Evolutionary conservation across 345 rosid species (phyloP).

Genomic region (Linum trigynum): DNA sequence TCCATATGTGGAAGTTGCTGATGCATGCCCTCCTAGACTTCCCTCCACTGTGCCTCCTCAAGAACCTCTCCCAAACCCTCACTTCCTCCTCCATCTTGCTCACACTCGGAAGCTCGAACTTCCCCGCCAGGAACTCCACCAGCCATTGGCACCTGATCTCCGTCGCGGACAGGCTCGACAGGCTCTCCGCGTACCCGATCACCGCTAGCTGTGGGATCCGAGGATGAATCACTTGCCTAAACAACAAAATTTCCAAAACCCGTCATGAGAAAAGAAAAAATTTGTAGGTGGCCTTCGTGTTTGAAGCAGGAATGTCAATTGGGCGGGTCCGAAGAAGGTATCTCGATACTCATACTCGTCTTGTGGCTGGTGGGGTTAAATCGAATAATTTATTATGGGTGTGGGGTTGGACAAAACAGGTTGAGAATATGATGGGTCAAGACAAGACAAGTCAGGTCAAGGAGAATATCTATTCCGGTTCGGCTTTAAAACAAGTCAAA

Average conservation of each 20-base stretch:
- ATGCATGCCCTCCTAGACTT: conserved; percentile 31
- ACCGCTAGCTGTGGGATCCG: conserved; percentile 55
- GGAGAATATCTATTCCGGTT: too few species aligned
- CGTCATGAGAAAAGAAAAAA: too few species aligned
- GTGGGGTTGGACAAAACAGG: too few species aligned
- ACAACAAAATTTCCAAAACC: not conserved
- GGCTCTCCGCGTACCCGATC: conserved; percentile 50
- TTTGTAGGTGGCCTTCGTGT: too few species aligned
- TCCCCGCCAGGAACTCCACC: conserved; percentile 29
- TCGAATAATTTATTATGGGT: too few species aligned
- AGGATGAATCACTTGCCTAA: conserved; percentile 47
- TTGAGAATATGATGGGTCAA: too few species aligned
- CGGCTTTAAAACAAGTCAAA: not conserved
- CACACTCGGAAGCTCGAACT: conserved; percentile 33
- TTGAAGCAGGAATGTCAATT: too few species aligned
- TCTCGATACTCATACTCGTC: too few species aligned
- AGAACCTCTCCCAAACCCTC: conserved; percentile 39
- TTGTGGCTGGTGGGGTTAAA: too few species aligned
- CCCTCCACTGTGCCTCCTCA: conserved; percentile 23
- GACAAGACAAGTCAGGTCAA: too few species aligned
- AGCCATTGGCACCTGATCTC: conserved; percentile 51
- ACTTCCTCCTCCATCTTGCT: conserved; percentile 35
- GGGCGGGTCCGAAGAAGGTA: too few species aligned
- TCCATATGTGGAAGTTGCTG: conserved; percentile 41
- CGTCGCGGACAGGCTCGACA: conserved; percentile 40